A percentile compares a stretch with the other conserved stretches of the same genome.
These are phyloP conservation scores for Elongisporangium undulatum DNA, from an alignment of 352 stramenopile genomes.

Conservation along the genomic window DNA sequence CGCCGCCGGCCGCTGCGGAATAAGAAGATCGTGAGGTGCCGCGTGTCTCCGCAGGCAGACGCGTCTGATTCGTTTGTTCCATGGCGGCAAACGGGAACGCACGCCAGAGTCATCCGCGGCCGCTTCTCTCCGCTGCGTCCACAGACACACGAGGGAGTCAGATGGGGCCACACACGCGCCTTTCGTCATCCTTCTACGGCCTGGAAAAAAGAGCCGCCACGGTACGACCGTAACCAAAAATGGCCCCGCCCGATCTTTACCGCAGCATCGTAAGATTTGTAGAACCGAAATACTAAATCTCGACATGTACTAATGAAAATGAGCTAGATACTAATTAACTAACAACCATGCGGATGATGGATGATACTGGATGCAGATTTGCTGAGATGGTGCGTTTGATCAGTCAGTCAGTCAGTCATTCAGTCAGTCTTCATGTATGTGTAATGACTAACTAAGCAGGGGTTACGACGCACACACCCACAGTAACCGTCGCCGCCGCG, in stretches of 20 bases:
- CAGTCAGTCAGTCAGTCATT: background rate
- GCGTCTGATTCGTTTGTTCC: background rate
- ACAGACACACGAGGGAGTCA: background rate
- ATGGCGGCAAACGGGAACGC: background rate
- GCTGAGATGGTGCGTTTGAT: too few species aligned
- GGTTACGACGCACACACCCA: background rate
- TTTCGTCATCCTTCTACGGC: background rate
- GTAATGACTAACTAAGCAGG: background rate
- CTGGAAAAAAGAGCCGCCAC: background rate
- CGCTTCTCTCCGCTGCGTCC: too few species aligned
- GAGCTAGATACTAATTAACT: too few species aligned
- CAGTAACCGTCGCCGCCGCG: background rate
- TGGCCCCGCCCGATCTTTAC: background rate
- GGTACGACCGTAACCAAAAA: background rate
- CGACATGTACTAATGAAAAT: too few species aligned
- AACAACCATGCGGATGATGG: too few species aligned
- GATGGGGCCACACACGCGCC: background rate
- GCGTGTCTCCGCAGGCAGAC: background rate
- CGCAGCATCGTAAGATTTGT: background rate
- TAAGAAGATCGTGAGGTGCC: slow-evolving; percentile 2
- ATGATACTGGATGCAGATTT: too few species aligned
- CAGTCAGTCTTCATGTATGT: background rate
- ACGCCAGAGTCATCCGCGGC: background rate
- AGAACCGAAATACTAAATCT: background rate
- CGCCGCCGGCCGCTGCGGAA: background rate